Evolutionary conservation across 192 early-diverging fungal genomes (phyloP), one percentile per base, ranked within the genome.

Genomic region (Podila verticillata): DNA sequence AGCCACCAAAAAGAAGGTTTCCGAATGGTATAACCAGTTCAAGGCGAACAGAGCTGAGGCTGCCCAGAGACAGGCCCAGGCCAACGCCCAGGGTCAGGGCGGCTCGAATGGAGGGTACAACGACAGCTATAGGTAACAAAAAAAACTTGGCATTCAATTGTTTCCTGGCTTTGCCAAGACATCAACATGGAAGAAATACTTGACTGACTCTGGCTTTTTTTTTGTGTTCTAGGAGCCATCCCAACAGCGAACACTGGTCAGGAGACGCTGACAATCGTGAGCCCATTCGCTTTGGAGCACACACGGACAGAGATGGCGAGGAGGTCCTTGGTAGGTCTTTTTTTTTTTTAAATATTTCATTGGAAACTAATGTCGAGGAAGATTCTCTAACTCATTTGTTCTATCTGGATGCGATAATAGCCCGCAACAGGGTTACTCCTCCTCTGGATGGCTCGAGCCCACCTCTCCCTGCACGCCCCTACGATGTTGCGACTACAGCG

Each of bases 1-100:
- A 89, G 88, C 85, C 36, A 86, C 88, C 64, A 89, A 89, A 75
- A 88, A 88, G 58, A 89, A 89, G 73, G 83, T 86, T 5, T 71
- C 81, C 30, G 87, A 88, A 61, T 85, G 84, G 74, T 89, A 88
- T n/a, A 86, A 85, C 59, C 79, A 84, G 30, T 65, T 89, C 32
- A 89, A 87, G 68, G 64, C 75, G 24, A 71, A 57, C 26, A 73
- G 69, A 28, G 67, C 72, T 19, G 77, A 72, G 59, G 65, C 77
- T 63, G 61, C 77, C 2, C 68, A 70, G 49, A 70, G 63, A 66
- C 65, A 70, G 17, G 32, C 30, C 29, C 58, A 60, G 58, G 17
- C 22, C 2, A 9, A 54, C 10, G 57, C 15, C 2, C 56, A 47
- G 39, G 51, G 51, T 6, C 31, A 59, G 13, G 36, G 29, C 28